These are phyloP conservation scores for Chimonanthus salicifolius DNA, from an alignment of 164 flowering plant genomes.

Conservation along the genomic window DNA sequence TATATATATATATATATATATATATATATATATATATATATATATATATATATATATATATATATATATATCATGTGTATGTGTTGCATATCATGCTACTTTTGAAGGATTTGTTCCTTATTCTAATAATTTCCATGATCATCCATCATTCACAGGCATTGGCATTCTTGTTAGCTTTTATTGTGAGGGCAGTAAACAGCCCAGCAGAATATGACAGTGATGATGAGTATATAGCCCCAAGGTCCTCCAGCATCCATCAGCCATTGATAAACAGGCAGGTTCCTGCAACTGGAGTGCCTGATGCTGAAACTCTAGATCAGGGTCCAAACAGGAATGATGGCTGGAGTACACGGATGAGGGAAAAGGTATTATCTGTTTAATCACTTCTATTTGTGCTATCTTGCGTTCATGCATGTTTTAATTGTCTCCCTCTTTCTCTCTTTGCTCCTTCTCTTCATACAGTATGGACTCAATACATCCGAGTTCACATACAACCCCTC, in stretches of 20 bases:
- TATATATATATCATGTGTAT: no score
- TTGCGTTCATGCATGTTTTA: neutral
- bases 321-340: slow-evolving; percentile 75
- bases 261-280: slow-evolving; percentile 55
- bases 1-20: no score
- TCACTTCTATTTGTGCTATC: neutral
- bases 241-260: slow-evolving; percentile 41
- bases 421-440: neutral
- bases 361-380: slow-evolving; percentile 46
- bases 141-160: slow-evolving; percentile 46
- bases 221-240: slow-evolving; percentile 60
- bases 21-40: no score
- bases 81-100: neutral
- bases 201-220: slow-evolving; percentile 84
- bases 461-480: slow-evolving; percentile 85
- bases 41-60: no score
- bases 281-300: slow-evolving; percentile 66
- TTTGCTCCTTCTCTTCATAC: slow-evolving; percentile 8
- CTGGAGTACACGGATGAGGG: slow-evolving; percentile 90
- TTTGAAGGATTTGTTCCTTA: neutral
- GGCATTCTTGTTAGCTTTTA: slow-evolving; percentile 58
- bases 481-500: slow-evolving; percentile 85
- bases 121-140: neutral
- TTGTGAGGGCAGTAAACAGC: slow-evolving; percentile 66
- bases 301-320: slow-evolving; percentile 51